Evolutionary conservation across 306 rosid species (phyloP), one percentile per base, ranked within the genome.

Genomic region (Carpinus fangiana): DNA sequence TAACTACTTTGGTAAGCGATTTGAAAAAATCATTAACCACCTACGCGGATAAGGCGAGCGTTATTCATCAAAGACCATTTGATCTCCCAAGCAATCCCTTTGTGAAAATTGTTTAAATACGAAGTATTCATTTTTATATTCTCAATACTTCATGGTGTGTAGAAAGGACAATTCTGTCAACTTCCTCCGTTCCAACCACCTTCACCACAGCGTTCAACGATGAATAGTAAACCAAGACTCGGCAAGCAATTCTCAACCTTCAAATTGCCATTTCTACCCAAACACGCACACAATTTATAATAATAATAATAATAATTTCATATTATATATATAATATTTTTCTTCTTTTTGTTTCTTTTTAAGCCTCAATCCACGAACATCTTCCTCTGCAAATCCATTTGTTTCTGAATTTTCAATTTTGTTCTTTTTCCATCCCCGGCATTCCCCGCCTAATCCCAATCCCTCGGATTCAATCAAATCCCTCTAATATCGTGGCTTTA

Each of bases 401-500:
- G 38, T 67, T 80, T 61, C 69, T 68, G 20, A 4, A 61, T 66
- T 79, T 83, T 28, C 81, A 11, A 21, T 18, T 23, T 38, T 60
- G n/a, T 31, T 78, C 82, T 57, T 70, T 61, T 68, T 68, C 46
- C 79, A 20, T 78, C 59, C 41, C 51, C 73, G 70, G 72, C 70
- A 59, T 51, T 51, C 17, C 78, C 79, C 21, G 21, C 53, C 45
- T 68, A 65, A 21, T 78, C 61, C 38, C 55, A 73, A 75, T 71
- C 70, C 16, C 76, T 78, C 17, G 18, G 18, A 62, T n/a, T 62
- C 75, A 57, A 52, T 59, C 46, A 4, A 73, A 57, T 38, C 43
- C 50, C 50, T 73, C 76, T 45, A 83, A 82, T 79, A 84, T 76
- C 56, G 21, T 51, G 45, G 34, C 83, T 79, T 81, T 61, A 78